These are phyloP conservation scores for Tulasnella sp. DNA, from an alignment of 768 basidiomycete species.

Conservation along the genomic window DNA sequence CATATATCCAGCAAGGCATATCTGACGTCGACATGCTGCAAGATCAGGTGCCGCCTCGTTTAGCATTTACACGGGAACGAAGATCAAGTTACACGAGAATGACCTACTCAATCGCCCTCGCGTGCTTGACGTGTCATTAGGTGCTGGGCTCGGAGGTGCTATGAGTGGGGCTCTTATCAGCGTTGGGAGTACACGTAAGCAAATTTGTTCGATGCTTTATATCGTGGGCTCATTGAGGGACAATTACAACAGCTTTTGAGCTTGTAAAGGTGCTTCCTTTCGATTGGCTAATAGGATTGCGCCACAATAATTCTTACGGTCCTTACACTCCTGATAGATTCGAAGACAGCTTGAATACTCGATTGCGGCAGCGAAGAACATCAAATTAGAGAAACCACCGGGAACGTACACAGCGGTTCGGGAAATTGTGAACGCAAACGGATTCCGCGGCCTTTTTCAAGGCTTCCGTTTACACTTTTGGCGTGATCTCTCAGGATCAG, in stretches of 20 bases:
- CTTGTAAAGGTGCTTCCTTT: conserved; percentile 66
- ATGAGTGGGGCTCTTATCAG: conserved; percentile 84
- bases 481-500: conserved; percentile 82
- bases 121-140: conserved; percentile 58
- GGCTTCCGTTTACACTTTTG: conserved; percentile 83
- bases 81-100: conserved; percentile 55
- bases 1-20: conserved; percentile 4
- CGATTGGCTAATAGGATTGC: conserved; percentile 13
- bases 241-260: conserved; percentile 57
- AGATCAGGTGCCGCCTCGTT: conserved; percentile 73
- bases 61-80: conserved; percentile 79
- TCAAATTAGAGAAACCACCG: conserved; percentile 63
- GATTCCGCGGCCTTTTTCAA: conserved; percentile 23
- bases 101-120: conserved; percentile 48
- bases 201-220: neutral
- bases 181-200: conserved; percentile 80
- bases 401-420: conserved; percentile 66
- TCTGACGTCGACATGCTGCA: conserved; percentile 12
- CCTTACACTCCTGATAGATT: conserved; percentile 38
- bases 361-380: conserved; percentile 72
- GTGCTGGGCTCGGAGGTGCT: conserved; percentile 76
- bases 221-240: neutral
- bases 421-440: conserved; percentile 50
- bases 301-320: neutral
- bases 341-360: conserved; percentile 86